phyloP scores from a whole-genome alignment of 495 filamentous ascomycete species.

The Haplographium delicatum region DNA sequence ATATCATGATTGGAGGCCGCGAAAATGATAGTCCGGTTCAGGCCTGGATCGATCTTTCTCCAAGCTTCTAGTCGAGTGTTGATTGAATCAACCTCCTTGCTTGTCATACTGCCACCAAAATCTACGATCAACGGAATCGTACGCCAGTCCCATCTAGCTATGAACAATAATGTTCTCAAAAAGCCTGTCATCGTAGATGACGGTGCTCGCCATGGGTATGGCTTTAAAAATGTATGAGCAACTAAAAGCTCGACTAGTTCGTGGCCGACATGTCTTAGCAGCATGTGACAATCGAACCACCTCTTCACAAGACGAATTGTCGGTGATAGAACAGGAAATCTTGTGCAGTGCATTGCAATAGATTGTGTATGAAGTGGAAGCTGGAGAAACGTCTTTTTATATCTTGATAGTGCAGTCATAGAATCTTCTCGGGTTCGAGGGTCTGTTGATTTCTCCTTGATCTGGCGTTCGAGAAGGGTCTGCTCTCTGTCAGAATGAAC shows the following conservation, averaged over 20 bases:
- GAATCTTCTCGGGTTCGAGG: slow-evolving; percentile 58
- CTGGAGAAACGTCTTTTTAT: slow-evolving; percentile 66
- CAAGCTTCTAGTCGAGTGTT: slow-evolving; percentile 68
- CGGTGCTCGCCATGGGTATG: slow-evolving; percentile 75
- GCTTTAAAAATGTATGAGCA: slow-evolving; percentile 69
- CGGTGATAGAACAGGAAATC: slow-evolving; percentile 74
- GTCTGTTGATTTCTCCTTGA: slow-evolving; percentile 65
- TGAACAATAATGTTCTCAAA: slow-evolving; percentile 65
- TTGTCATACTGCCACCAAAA: slow-evolving; percentile 50
- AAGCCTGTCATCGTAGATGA: slow-evolving; percentile 79
- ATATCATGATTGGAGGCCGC: slow-evolving; percentile 73
- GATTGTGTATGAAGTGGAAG: slow-evolving; percentile 74
- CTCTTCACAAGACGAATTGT: slow-evolving; percentile 83
- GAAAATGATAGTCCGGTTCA: slow-evolving; percentile 80
- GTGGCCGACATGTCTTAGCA: slow-evolving; percentile 66
- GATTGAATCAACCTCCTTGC: slow-evolving; percentile 53
- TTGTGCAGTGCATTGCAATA: slow-evolving; percentile 70
- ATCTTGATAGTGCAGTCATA: slow-evolving; percentile 59
- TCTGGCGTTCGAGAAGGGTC: slow-evolving; percentile 65
- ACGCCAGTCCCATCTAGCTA: slow-evolving; percentile 90
- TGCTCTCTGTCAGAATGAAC: slow-evolving; percentile 83
- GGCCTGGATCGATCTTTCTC: slow-evolving; percentile 79
- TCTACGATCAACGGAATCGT: slow-evolving; percentile 75
- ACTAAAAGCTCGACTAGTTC: slow-evolving; percentile 81
- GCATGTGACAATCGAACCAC: slow-evolving; percentile 83